Conservation (phyloP, 1,284 basidiomycete genomes). For the Leccinum variabile region DNA sequence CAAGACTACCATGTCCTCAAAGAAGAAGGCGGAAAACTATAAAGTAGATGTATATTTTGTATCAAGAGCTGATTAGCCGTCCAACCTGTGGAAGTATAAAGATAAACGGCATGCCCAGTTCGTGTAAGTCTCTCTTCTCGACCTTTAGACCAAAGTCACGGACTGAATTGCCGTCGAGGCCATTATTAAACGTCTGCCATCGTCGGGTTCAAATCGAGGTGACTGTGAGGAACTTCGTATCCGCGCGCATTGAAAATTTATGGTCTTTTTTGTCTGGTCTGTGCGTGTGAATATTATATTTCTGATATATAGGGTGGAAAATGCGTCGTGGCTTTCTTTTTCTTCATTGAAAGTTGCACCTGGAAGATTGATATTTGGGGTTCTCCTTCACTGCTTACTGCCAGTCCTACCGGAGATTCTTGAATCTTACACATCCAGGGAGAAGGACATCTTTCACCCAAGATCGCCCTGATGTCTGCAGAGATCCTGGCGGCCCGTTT, state of each 20-base stretch:
- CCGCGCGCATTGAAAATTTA: background rate
- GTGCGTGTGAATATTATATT: constrained; percentile 43
- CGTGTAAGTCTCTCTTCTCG: constrained; percentile 47
- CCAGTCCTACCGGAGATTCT: constrained; percentile 41
- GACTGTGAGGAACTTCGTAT: constrained; percentile 51
- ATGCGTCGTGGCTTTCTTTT: background rate
- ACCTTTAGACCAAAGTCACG: constrained; percentile 17
- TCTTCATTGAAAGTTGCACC: constrained; percentile 65
- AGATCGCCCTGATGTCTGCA: constrained; percentile 41
- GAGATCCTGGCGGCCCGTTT: constrained; percentile 37
- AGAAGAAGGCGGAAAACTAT: background rate
- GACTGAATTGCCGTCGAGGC: constrained; percentile 27
- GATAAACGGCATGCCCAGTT: constrained; percentile 73
- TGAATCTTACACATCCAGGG: constrained; percentile 53
- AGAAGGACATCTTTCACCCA: constrained; percentile 48
- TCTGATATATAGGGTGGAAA: constrained; percentile 30
- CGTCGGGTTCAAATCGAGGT: constrained; percentile 47
- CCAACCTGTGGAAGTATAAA: constrained; percentile 43
- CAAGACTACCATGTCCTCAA: background rate
- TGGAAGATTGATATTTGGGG: constrained; percentile 70
- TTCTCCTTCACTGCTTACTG: constrained; percentile 33
- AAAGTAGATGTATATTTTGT: constrained; percentile 37
- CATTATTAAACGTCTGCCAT: constrained; percentile 14
- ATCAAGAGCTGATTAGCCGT: constrained; percentile 71
- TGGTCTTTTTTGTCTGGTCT: constrained; percentile 44